phyloP scores from a whole-genome alignment of 2,329 filamentous ascomycete species.

The Stylonectria norvegica region DNA sequence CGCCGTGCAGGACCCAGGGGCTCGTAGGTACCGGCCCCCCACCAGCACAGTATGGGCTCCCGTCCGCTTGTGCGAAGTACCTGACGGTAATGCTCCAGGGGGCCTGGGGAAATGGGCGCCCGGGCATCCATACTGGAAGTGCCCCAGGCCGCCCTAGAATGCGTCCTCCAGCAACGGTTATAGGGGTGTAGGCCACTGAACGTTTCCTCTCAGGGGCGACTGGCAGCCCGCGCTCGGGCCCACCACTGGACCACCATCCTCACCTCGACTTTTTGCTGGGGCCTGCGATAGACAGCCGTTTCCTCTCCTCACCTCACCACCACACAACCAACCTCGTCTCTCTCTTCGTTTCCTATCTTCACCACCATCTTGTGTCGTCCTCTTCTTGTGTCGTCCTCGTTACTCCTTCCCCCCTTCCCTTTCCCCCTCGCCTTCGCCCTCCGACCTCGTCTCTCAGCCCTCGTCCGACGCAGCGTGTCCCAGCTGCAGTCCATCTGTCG shows the following conservation, averaged over 20 bases:
- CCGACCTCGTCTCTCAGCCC: slow-evolving; percentile 21
- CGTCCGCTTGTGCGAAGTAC: background rate
- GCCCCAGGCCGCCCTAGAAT: too few relatives aligned
- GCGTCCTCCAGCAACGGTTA: slow-evolving; percentile 1
- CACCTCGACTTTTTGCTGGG: slow-evolving; percentile 17
- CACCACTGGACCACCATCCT: background rate
- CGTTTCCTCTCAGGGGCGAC: slow-evolving; percentile 13
- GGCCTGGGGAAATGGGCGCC: background rate
- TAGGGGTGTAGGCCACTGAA: slow-evolving; percentile 6
- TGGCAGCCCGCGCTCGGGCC: background rate
- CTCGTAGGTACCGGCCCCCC: background rate
- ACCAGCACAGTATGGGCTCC: too few relatives aligned
- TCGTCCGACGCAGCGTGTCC: slow-evolving; percentile 18
- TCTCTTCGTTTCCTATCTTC: slow-evolving; percentile 25
- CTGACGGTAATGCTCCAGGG: background rate
- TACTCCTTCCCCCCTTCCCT: slow-evolving; percentile 20
- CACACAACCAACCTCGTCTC: slow-evolving; percentile 17
- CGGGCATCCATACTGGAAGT: slow-evolving; percentile 10
- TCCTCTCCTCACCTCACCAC: slow-evolving; percentile 28
- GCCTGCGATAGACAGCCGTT: slow-evolving; percentile 19
- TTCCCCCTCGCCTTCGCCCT: slow-evolving; percentile 30
- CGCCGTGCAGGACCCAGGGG: slow-evolving; percentile 1
- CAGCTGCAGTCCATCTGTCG: slow-evolving; percentile 21
- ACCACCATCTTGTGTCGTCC: slow-evolving; percentile 20
- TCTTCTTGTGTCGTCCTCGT: slow-evolving; percentile 29